A percentile compares a stretch with the other conserved stretches of the same genome.
Evolutionary conservation across 306 rosid genomes (phyloP).

Genomic region (Styphnolobium japonicum): DNA sequence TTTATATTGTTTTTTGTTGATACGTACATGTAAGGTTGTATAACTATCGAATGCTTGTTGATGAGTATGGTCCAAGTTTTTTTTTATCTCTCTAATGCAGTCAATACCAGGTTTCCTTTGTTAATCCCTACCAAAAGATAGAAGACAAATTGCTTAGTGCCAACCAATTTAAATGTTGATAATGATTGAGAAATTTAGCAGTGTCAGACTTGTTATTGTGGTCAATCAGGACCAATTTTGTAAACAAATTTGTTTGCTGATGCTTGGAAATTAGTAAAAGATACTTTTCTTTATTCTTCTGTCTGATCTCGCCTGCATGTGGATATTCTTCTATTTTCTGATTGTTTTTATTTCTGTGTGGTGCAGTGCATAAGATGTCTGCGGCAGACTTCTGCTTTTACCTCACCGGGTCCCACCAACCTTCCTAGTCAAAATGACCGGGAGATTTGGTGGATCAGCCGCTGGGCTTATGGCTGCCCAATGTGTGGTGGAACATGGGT

Average conservation of each 20-base stretch:
- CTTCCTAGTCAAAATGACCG: constrained; percentile 55
- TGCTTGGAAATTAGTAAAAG: neutral
- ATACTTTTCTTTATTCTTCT: neutral
- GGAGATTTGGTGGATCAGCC: constrained; percentile 95
- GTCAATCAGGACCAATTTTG: constrained; percentile 1
- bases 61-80: neutral
- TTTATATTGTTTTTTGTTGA: constrained; percentile 4
- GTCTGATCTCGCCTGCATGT: neutral
- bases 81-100: neutral
- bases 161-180: neutral
- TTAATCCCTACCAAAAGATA: neutral
- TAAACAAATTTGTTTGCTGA: neutral
- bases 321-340: constrained; percentile 11
- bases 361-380: constrained; percentile 95
- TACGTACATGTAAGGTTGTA: neutral
- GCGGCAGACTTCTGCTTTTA: constrained; percentile 93
- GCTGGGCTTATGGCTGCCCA: constrained; percentile 96
- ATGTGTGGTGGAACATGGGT: constrained; percentile 99
- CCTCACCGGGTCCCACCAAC: constrained; percentile 55
- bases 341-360: constrained; percentile 11
- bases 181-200: neutral
- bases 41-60: neutral
- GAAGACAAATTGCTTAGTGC: neutral
- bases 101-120: neutral
- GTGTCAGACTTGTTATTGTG: neutral